phyloP scores from a whole-genome alignment of 352 stramenopile genomes.

The Globisporangium parvum region DNA sequence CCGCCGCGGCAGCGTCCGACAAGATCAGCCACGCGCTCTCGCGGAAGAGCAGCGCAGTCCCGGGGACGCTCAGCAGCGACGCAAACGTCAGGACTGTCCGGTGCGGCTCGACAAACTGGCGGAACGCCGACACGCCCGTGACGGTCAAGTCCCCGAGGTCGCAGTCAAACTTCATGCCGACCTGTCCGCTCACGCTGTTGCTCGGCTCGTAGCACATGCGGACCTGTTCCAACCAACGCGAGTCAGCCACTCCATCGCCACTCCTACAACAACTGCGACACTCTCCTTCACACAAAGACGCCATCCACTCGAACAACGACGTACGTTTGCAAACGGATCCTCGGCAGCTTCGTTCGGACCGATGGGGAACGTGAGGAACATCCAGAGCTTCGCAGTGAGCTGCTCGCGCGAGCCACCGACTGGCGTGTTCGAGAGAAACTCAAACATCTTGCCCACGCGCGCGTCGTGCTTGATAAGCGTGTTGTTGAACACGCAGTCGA shows the following conservation, averaged over 20 bases:
- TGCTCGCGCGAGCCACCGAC: not conserved
- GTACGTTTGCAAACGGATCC: not conserved
- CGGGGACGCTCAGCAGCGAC: not conserved
- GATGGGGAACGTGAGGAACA: not conserved
- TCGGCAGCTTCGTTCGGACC: not conserved
- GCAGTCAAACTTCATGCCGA: not conserved
- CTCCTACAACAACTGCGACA: not conserved
- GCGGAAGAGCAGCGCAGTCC: constrained; percentile 1
- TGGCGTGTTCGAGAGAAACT: constrained; percentile 7
- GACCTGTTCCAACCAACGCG: not conserved
- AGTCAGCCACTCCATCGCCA: too few species aligned
- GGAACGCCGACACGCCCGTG: constrained; percentile 1
- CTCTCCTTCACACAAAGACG: not conserved
- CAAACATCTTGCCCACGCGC: not conserved
- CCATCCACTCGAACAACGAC: not conserved
- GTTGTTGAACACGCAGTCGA: constrained; percentile 8
- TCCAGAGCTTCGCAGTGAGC: constrained; percentile 3
- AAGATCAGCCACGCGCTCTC: constrained; percentile 9
- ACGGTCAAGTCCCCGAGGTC: not conserved
- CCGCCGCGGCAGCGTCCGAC: not conserved
- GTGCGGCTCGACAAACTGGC: constrained; percentile 1
- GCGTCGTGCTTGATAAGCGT: constrained; percentile 5
- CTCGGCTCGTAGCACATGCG: not conserved
- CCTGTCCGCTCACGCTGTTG: not conserved
- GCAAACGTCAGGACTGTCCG: not conserved